Evolutionary conservation across 1,284 basidiomycete species (phyloP).

Genomic region (Calocybe gambosa): DNA sequence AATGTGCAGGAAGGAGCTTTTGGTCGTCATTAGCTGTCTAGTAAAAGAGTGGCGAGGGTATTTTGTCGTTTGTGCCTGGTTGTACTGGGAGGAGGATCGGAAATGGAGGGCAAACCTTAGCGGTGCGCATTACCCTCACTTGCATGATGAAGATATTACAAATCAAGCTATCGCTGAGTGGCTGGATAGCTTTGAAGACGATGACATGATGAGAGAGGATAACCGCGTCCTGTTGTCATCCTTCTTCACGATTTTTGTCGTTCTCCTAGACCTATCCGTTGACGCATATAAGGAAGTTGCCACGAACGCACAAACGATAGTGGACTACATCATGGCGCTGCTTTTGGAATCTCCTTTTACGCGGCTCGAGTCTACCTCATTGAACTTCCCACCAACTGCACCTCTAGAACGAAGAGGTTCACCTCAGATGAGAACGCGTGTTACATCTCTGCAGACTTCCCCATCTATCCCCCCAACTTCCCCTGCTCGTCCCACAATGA

Average conservation of each 20-base stretch:
- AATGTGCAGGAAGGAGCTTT: conserved; percentile 92
- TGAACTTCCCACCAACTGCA: conserved; percentile 45
- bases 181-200: conserved; percentile 61
- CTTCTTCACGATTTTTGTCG: conserved; percentile 90
- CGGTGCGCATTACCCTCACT: conserved; percentile 27
- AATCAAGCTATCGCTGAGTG: conserved; percentile 72
- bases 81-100: conserved; percentile 87
- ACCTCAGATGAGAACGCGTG: conserved; percentile 41
- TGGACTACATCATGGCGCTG: conserved; percentile 89
- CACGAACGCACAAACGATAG: conserved; percentile 82
- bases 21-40: conserved; percentile 87
- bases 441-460: conserved; percentile 47
- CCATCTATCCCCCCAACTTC: conserved; percentile 31
- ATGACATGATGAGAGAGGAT: conserved; percentile 67
- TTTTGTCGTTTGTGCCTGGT: conserved; percentile 94
- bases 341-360: conserved; percentile 86
- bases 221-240: conserved; percentile 82
- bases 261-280: conserved; percentile 85
- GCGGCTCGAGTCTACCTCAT: conserved; percentile 59
- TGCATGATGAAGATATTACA: conserved; percentile 57
- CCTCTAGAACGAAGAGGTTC: conserved; percentile 29
- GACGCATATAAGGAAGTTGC: conserved; percentile 94
- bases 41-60: conserved; percentile 96
- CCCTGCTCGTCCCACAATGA: conserved; percentile 40
- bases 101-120: conserved; percentile 40